A percentile compares a stretch with the other conserved stretches of the same genome.
Conservation (phyloP, 768 basidiomycete species). For the Russula emetica region DNA sequence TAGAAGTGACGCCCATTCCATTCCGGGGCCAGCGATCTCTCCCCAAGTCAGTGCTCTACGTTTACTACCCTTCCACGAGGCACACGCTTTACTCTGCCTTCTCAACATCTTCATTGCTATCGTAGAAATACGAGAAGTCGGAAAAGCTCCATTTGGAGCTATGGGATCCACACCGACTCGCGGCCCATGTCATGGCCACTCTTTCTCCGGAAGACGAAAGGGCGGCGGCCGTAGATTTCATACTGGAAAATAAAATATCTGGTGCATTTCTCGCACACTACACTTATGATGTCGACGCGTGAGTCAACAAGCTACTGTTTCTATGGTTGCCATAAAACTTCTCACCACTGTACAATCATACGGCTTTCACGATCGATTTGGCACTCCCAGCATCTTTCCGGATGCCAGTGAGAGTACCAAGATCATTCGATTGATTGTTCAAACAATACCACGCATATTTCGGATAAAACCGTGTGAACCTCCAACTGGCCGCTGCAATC, state of each 20-base stretch:
- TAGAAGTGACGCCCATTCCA: not conserved
- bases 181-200: not conserved
- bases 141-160: not conserved
- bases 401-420: not conserved
- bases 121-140: not conserved
- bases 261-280: not conserved
- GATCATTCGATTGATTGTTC: not conserved
- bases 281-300: not conserved
- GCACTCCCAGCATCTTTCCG: not conserved
- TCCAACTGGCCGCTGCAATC: not conserved
- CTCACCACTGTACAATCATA: not conserved
- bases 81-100: too few relatives aligned
- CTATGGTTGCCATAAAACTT: not conserved
- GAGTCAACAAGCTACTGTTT: not conserved
- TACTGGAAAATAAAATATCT: not conserved
- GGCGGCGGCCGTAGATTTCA: not conserved
- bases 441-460: not conserved
- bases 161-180: not conserved
- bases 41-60: not conserved
- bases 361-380: not conserved
- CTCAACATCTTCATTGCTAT: not conserved
- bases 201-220: not conserved
- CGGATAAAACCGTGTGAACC: not conserved
- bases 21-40: not conserved
- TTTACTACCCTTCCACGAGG: not conserved